Evolutionary conservation across 2,329 filamentous ascomycete genomes (phyloP).

Genomic region (Stagonosporopsis chrysanthemi): DNA sequence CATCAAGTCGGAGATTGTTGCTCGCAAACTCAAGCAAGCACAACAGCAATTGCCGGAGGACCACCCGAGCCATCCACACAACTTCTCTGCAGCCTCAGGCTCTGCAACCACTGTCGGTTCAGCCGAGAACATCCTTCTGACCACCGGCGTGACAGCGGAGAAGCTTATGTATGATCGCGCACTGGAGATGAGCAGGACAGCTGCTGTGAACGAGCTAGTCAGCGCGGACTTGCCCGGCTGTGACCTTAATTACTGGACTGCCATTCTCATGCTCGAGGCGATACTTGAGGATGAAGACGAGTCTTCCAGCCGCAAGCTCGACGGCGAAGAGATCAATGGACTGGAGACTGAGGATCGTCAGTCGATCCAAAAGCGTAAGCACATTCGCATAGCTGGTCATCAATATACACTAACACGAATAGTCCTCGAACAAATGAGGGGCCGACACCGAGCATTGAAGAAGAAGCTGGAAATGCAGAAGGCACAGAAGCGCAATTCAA

Average conservation of each 20-base stretch:
- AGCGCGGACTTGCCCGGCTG: conserved; percentile 87
- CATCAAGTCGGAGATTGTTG: conserved; percentile 95
- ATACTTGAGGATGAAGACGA: conserved; percentile 84
- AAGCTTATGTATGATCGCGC: conserved; percentile 98
- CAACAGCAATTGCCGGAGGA: conserved; percentile 84
- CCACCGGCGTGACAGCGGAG: conserved; percentile 89
- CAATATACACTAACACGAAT: conserved; percentile 30
- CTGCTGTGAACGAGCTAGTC: conserved; percentile 94
- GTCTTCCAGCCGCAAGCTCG: conserved; percentile 55
- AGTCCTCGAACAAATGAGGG: conserved; percentile 58
- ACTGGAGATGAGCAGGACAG: conserved; percentile 92
- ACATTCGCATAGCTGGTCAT: background rate
- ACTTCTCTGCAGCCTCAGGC: conserved; percentile 69
- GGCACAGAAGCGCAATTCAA: conserved; percentile 46
- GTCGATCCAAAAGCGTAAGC: conserved; percentile 75
- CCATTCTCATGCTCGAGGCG: conserved; percentile 93
- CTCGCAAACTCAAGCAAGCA: conserved; percentile 82
- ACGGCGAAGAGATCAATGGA: conserved; percentile 61
- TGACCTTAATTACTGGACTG: conserved; percentile 91
- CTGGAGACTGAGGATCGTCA: conserved; percentile 75
- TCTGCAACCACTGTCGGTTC: conserved; percentile 67
- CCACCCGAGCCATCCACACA: conserved; percentile 85
- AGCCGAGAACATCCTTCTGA: conserved; percentile 81
- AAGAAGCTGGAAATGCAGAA: conserved; percentile 56
- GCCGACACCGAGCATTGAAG: conserved; percentile 52